Conservation (phyloP, 257 asterid genomes). For the Prunella vulgaris region DNA sequence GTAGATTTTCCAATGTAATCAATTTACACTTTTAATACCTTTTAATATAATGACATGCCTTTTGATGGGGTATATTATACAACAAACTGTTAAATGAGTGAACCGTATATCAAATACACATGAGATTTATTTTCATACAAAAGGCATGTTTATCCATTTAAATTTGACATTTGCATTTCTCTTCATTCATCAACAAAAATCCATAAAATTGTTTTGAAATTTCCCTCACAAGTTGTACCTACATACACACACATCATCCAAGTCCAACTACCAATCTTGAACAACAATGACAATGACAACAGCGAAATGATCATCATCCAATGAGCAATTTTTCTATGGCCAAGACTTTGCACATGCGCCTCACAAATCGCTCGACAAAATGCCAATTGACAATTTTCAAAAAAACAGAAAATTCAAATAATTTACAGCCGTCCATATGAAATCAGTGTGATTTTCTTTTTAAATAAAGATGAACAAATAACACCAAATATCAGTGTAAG, state of each 20-base stretch:
- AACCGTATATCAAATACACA: too few species aligned
- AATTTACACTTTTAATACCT: too few species aligned
- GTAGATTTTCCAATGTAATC: too few species aligned
- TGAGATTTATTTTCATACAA: too few species aligned
- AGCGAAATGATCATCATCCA: constrained; percentile 28
- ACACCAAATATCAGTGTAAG: constrained; percentile 1
- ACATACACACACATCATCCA: too few species aligned
- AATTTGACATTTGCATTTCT: not conserved
- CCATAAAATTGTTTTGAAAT: not conserved
- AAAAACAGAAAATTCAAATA: not conserved
- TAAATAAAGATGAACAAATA: constrained; percentile 8
- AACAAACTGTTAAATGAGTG: too few species aligned
- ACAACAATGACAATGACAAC: not conserved
- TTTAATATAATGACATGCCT: too few species aligned
- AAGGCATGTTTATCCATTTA: not conserved
- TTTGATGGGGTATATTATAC: too few species aligned
- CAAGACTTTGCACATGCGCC: not conserved
- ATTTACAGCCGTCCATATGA: constrained; percentile 17
- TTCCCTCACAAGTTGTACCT: too few species aligned
- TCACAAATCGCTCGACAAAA: not conserved
- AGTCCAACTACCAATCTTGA: not conserved
- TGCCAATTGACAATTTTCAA: too few species aligned
- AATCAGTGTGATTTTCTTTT: not conserved
- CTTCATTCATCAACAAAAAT: not conserved
- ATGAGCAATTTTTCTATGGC: not conserved